phyloP scores from a whole-genome alignment of 2,329 filamentous ascomycete genomes.

The Cladosporium sp. region DNA sequence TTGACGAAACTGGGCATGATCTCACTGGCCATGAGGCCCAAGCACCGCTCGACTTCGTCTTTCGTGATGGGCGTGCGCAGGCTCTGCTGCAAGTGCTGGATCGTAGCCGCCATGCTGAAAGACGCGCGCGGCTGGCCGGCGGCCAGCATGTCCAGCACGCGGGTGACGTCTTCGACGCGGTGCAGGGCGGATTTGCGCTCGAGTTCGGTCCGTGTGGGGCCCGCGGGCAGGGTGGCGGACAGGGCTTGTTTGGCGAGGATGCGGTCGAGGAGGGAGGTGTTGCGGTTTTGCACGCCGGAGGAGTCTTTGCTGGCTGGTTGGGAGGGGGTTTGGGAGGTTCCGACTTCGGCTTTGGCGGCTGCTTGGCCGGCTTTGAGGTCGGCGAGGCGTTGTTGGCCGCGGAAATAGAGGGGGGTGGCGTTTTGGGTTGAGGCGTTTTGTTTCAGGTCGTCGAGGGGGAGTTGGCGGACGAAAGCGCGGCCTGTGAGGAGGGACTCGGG shows the following conservation, averaged over 20 bases:
- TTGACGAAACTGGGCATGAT: conserved; percentile 42
- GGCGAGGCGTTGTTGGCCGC: conserved; percentile 65
- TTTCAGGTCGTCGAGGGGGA: conserved; percentile 54
- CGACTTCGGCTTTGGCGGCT: conserved; percentile 19
- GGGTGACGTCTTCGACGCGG: conserved; percentile 42
- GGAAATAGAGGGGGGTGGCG: conserved; percentile 56
- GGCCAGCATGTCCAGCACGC: conserved; percentile 40
- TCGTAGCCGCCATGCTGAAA: conserved; percentile 41
- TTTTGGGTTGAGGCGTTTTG: conserved; percentile 48
- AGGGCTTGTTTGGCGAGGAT: conserved; percentile 48
- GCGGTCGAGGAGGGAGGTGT: conserved; percentile 46
- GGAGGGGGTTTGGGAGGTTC: conserved; percentile 15
- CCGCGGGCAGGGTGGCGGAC: conserved; percentile 33
- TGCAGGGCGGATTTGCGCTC: conserved; percentile 45
- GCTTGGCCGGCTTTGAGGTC: conserved; percentile 57
- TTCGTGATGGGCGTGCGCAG: conserved; percentile 42
- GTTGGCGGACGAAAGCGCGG: conserved; percentile 51
- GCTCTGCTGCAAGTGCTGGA: conserved; percentile 43
- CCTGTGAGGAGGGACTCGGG: conserved; percentile 37
- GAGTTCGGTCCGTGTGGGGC: conserved; percentile 39
- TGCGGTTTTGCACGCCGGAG: conserved; percentile 34
- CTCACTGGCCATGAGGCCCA: conserved; percentile 42
- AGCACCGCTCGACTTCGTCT: conserved; percentile 41
- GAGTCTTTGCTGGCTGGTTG: conserved; percentile 29
- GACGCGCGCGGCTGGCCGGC: conserved; percentile 35